Evolutionary conservation across 495 filamentous ascomycete genomes (phyloP).

Genomic region (Xylaria palmicola): DNA sequence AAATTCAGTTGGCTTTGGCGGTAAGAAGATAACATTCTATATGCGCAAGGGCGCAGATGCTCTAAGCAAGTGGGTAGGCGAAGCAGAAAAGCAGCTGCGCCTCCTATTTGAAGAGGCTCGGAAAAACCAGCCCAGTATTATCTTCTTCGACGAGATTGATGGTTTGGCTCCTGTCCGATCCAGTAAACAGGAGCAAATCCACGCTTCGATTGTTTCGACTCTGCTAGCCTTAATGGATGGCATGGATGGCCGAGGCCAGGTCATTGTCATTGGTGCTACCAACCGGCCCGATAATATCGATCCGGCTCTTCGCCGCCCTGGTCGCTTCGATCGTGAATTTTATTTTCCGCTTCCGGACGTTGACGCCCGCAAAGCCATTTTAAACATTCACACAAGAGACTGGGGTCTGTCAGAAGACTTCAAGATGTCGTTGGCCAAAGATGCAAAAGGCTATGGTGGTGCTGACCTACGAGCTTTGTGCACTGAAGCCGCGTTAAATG

Average conservation of each 20-base stretch:
- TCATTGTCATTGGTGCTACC: conserved; percentile 96
- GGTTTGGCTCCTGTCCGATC: conserved; percentile 92
- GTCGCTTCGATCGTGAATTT: conserved; percentile 95
- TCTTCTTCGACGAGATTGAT: conserved; percentile 99
- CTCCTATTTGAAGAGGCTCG: conserved; percentile 94
- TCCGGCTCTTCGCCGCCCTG: conserved; percentile 88
- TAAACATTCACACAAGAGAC: conserved; percentile 93
- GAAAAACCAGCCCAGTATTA: conserved; percentile 94
- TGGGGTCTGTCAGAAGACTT: conserved; percentile 81
- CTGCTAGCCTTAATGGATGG: conserved; percentile 96
- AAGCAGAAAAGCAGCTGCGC: conserved; percentile 91
- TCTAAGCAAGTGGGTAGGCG: conserved; percentile 97
- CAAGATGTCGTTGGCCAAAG: conserved; percentile 77
- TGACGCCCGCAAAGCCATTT: conserved; percentile 74
- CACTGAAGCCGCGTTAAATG: conserved; percentile 98
- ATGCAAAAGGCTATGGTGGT: conserved; percentile 95
- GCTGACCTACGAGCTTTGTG: conserved; percentile 91
- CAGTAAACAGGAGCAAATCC: conserved; percentile 97
- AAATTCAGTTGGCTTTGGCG: conserved; percentile 70
- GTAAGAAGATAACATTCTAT: conserved; percentile 94
- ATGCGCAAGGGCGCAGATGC: conserved; percentile 99
- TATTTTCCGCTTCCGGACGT: conserved; percentile 90
- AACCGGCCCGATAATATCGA: conserved; percentile 98
- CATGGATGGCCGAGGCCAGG: conserved; percentile 97
- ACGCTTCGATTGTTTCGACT: conserved; percentile 96